Evolutionary conservation across 2,329 filamentous ascomycete genomes (phyloP).

Genomic region (Bisporella sp.): DNA sequence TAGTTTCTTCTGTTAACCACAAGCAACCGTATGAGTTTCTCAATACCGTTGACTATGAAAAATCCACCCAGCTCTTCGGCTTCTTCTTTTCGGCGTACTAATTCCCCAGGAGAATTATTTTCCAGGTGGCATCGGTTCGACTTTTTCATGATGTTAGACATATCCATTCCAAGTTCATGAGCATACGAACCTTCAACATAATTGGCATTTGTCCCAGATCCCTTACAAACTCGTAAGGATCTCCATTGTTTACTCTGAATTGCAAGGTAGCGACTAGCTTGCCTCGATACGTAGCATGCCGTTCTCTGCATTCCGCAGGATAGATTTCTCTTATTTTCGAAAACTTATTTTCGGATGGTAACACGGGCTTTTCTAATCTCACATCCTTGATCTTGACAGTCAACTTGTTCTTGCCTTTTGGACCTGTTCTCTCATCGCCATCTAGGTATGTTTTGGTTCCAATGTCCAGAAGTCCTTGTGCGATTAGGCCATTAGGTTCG

Average conservation of each 20-base stretch:
- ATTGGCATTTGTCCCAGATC: slow-evolving; percentile 87
- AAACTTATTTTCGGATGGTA: slow-evolving; percentile 79
- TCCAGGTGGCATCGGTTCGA: slow-evolving; percentile 89
- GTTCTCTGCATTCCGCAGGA: slow-evolving; percentile 88
- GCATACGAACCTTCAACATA: slow-evolving; percentile 69
- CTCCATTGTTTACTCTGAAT: slow-evolving; percentile 79
- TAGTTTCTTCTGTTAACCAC: slow-evolving; percentile 89
- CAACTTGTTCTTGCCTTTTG: slow-evolving; percentile 63
- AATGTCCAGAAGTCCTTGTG: slow-evolving; percentile 78
- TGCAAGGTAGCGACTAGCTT: slow-evolving; percentile 78
- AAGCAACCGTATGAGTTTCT: slow-evolving; percentile 91
- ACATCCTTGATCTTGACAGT: slow-evolving; percentile 74
- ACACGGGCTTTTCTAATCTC: slow-evolving; percentile 71
- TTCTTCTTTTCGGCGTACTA: slow-evolving; percentile 87
- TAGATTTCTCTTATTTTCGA: slow-evolving; percentile 78
- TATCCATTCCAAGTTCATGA: neutral
- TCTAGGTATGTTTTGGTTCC: slow-evolving; percentile 84
- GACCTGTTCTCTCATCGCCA: slow-evolving; percentile 58
- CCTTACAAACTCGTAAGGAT: slow-evolving; percentile 73
- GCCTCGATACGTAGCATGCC: slow-evolving; percentile 85
- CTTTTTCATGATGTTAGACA: slow-evolving; percentile 32
- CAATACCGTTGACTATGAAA: slow-evolving; percentile 95
- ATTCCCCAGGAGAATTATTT: slow-evolving; percentile 70
- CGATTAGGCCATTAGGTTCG: slow-evolving; percentile 62
- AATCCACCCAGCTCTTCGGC: slow-evolving; percentile 94